Evolutionary conservation across 2,329 filamentous ascomycete species (phyloP).

Genomic region (Phaeosphaeriaceae sp.): DNA sequence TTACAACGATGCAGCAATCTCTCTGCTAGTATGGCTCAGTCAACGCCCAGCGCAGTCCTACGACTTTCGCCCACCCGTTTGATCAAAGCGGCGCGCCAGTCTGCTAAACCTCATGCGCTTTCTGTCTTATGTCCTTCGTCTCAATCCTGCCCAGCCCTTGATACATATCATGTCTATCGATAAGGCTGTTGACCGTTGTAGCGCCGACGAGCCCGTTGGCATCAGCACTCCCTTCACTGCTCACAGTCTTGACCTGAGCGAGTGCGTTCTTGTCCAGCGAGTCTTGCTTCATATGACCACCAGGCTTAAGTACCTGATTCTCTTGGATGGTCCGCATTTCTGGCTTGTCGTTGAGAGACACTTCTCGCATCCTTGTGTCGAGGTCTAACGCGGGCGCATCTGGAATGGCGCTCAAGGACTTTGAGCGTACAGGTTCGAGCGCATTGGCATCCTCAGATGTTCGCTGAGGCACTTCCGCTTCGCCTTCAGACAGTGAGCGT

Average conservation of each 20-base stretch:
- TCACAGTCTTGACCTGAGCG: slow-evolving; percentile 37
- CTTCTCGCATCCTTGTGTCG: slow-evolving; percentile 30
- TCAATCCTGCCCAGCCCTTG: slow-evolving; percentile 43
- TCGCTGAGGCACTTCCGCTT: slow-evolving; percentile 8
- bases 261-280: slow-evolving; percentile 30
- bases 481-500: slow-evolving; percentile 38
- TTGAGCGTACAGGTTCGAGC: slow-evolving; percentile 41
- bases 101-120: slow-evolving; percentile 25
- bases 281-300: slow-evolving; percentile 4
- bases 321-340: slow-evolving; percentile 17
- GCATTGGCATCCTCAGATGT: slow-evolving; percentile 21
- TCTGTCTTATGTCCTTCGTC: slow-evolving; percentile 50
- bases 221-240: slow-evolving; percentile 27
- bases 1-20: background rate
- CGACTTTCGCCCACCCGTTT: too few relatives aligned
- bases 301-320: slow-evolving; percentile 10
- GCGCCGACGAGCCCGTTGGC: slow-evolving; percentile 29
- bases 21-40: background rate
- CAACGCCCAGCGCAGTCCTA: background rate
- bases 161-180: slow-evolving; percentile 56
- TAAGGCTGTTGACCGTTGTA: slow-evolving; percentile 45
- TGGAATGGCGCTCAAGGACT: slow-evolving; percentile 43
- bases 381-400: slow-evolving; percentile 32
- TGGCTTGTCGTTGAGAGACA: slow-evolving; percentile 18
- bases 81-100: background rate